Evolutionary conservation across 441 rosid species (phyloP), one percentile per base, ranked within the genome.

Genomic region (Bruguiera hainesii): DNA sequence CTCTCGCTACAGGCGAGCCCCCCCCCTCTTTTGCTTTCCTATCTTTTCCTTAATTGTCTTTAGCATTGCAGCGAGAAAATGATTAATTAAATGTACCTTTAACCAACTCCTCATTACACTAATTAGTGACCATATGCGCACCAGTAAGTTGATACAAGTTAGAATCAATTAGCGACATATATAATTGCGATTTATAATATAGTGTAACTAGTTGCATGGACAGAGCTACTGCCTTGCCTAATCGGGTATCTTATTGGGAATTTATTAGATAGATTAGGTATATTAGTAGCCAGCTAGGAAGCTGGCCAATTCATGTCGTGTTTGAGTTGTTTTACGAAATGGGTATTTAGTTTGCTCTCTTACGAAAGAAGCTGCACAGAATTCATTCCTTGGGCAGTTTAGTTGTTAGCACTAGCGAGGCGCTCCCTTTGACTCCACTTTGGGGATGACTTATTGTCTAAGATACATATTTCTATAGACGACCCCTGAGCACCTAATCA

Each of bases 81-180:
- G 29, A 21, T 37, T 26, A 15, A 39, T 33, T 52, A 10, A 46
- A 28, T 2, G 51, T 4, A 21, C 30, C 76, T 62, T 72, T 63
- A 71, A 72, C 73, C 9, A 56, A 56, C 81, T 74, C 75, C 78
- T 81, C 80, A 78, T 72, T 66, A 58, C 81, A 78, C 70, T 66
- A 11, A 42, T 42, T 68, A 61, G 63, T 55, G 70, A 21, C 49
- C 71, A 64, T 75, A 69, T 63, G 74, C 53, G 8, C 29, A 56
- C 60, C 71, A 67, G 51, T 65, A 67, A 55, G 55, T 20, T 42
- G 7, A 13, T 11, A 29, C 4, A 3, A 42, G 4, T 13, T 42
- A 3, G 48, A 42, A 42, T 42, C 48, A 42, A 42, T 42, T 42
- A 13, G 48, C 31, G 9, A 16, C 35, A 25, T 57, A 57, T 28